phyloP scores from a whole-genome alignment of 208 protist genomes.

The Leishmania guyanensis region DNA sequence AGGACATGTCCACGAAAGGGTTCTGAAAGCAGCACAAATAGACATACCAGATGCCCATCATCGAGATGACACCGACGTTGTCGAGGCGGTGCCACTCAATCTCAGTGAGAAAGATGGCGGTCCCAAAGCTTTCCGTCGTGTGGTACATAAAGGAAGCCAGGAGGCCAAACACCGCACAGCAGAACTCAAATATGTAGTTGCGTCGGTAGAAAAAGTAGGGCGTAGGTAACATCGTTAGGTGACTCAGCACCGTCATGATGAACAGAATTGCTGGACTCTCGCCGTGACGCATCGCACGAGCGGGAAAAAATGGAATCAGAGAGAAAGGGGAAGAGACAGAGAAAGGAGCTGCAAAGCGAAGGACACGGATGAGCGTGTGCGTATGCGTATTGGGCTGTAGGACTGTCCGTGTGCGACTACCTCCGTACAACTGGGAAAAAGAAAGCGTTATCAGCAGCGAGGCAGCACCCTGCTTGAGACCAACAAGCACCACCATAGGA shows the following conservation, averaged over 20 bases:
- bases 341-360: background rate
- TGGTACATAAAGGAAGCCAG: conserved; percentile 81
- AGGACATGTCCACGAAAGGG: conserved; percentile 36
- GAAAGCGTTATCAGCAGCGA: background rate
- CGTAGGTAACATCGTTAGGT: conserved; percentile 60
- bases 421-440: too few species aligned
- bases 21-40: conserved; percentile 46
- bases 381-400: background rate
- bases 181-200: conserved; percentile 57
- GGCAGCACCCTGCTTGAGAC: background rate
- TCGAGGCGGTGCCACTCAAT: conserved; percentile 77
- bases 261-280: conserved; percentile 45
- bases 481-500: background rate
- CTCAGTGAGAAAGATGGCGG: conserved; percentile 59
- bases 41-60: conserved; percentile 54
- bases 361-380: background rate
- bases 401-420: background rate
- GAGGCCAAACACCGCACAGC: conserved; percentile 50
- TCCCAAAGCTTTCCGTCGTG: conserved; percentile 54
- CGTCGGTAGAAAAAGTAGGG: conserved; percentile 46
- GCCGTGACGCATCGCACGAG: conserved; percentile 24
- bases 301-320: too few species aligned
- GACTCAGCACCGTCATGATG: conserved; percentile 69
- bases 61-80: conserved; percentile 64
- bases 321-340: too few species aligned